Percentiles rank a stretch among this genome's conserved stretches.
Conservation (phyloP, 176 grass and related monocot genomes). For the Otatea glauca region DNA sequence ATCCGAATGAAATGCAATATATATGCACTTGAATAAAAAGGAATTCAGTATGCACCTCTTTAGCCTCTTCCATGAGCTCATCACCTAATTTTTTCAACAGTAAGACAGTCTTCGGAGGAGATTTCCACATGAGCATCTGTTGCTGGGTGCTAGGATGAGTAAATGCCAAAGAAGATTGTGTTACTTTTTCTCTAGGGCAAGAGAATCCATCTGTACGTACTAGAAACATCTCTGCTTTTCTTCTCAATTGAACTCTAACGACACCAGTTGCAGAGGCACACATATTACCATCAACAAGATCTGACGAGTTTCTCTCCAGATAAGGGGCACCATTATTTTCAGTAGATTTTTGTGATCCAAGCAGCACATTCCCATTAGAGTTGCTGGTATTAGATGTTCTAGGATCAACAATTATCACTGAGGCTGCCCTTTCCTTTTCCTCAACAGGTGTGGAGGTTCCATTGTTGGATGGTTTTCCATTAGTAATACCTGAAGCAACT, state of each 20-base stretch:
- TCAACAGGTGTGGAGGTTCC: constrained; percentile 54
- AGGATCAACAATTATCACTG: constrained; percentile 51
- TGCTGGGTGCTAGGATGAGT: constrained; percentile 95
- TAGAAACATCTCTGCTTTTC: constrained; percentile 98
- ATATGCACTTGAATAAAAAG: background rate
- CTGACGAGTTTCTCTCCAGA: constrained; percentile 45
- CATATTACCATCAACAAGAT: constrained; percentile 73
- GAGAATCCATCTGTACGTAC: constrained; percentile 96
- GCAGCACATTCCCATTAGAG: constrained; percentile 44
- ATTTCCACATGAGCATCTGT: constrained; percentile 99
- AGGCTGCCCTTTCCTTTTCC: constrained; percentile 35
- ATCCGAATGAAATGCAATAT: constrained; percentile 19
- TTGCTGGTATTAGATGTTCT: constrained; percentile 47
- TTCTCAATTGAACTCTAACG: constrained; percentile 92
- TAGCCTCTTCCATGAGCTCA: constrained; percentile 97
- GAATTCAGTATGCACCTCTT: constrained; percentile 65
- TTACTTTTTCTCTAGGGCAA: constrained; percentile 98
- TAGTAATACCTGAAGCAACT: constrained; percentile 53
- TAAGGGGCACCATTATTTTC: constrained; percentile 47
- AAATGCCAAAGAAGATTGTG: constrained; percentile 92
- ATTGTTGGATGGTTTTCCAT: constrained; percentile 60
- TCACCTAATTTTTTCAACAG: constrained; percentile 93
- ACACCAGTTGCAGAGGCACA: constrained; percentile 82
- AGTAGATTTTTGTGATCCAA: constrained; percentile 46
- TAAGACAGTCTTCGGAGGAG: constrained; percentile 93